A percentile compares a stretch with the other conserved stretches of the same genome.
Evolutionary conservation across 192 early-diverging fungal species (phyloP).

Genomic region (Spinellus fusiger): DNA sequence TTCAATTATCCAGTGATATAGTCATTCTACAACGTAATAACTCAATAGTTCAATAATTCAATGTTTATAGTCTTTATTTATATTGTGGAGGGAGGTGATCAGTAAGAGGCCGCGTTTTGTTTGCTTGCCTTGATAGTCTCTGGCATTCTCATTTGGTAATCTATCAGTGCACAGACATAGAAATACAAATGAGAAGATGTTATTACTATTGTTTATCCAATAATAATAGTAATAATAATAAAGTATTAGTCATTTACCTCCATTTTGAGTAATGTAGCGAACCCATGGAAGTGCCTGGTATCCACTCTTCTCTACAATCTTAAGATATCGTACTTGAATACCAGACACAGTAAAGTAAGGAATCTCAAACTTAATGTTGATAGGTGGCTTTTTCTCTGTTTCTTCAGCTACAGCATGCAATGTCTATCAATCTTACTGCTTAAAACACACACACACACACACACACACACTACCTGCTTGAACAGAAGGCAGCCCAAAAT

Average conservation of each 20-base stretch:
- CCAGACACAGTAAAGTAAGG: slow-evolving; percentile 88
- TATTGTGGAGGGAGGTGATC: neutral
- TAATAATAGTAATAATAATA: too few relatives aligned
- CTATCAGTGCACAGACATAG: too few relatives aligned
- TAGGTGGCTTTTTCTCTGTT: slow-evolving; percentile 74
- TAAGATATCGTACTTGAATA: slow-evolving; percentile 86
- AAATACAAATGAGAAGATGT: neutral
- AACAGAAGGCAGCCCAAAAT: slow-evolving; percentile 82
- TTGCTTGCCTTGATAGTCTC: slow-evolving; percentile 74
- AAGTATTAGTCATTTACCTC: slow-evolving; percentile 36
- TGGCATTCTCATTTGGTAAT: slow-evolving; percentile 92
- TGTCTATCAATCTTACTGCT: too few relatives aligned
- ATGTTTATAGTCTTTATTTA: neutral
- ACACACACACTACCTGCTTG: slow-evolving; percentile 50
- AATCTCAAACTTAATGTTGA: slow-evolving; percentile 83
- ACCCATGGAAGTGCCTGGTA: slow-evolving; percentile 89
- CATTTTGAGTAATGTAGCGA: slow-evolving; percentile 84
- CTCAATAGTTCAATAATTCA: too few relatives aligned
- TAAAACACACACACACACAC: neutral
- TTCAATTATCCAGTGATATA: too few relatives aligned
- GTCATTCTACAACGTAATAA: too few relatives aligned
- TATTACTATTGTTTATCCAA: neutral
- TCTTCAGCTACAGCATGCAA: slow-evolving; percentile 57
- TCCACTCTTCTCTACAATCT: slow-evolving; percentile 86
- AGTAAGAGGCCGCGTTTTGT: slow-evolving; percentile 5